Evolutionary conservation across 352 stramenopile genomes (phyloP).

Genomic region (Globisporangium splendens): DNA sequence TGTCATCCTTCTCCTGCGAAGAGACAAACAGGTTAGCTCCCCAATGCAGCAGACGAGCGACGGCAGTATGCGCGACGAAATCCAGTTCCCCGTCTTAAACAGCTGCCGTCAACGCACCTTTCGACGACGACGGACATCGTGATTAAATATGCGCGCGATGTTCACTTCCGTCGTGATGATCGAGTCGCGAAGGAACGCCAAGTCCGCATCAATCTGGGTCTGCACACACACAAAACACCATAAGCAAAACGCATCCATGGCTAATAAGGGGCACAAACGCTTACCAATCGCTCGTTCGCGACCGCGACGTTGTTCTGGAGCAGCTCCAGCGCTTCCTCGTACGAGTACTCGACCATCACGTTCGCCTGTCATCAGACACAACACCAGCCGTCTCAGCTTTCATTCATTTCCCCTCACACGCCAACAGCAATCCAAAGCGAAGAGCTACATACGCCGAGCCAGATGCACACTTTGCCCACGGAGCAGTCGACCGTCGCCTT

Average conservation of each 20-base stretch:
- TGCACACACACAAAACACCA: constrained; percentile 13
- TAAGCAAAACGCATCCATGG: too few species aligned
- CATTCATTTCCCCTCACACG: too few species aligned
- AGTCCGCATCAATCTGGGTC: constrained; percentile 86
- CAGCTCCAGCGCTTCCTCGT: constrained; percentile 93
- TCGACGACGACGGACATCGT: constrained; percentile 90
- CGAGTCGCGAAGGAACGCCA: constrained; percentile 94
- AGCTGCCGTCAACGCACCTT: constrained; percentile 23
- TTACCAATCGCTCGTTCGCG: constrained; percentile 68
- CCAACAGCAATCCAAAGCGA: not conserved
- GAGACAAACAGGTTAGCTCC: not conserved
- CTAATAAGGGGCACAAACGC: not conserved
- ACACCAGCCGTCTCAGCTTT: not conserved
- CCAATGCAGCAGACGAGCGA: too few species aligned
- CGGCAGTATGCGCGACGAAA: too few species aligned
- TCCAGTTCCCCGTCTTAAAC: too few species aligned
- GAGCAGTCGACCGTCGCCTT: constrained; percentile 91
- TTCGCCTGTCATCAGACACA: constrained; percentile 61
- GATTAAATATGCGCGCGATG: constrained; percentile 97
- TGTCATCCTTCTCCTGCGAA: constrained; percentile 60
- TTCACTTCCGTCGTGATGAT: constrained; percentile 98
- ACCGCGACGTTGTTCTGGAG: constrained; percentile 73
- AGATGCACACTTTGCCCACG: constrained; percentile 94
- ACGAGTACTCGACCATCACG: constrained; percentile 97
- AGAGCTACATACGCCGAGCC: constrained; percentile 80